These are phyloP conservation scores for Peribolospora kevripleyi DNA, from an alignment of 768 basidiomycete species.

Conservation along the genomic window DNA sequence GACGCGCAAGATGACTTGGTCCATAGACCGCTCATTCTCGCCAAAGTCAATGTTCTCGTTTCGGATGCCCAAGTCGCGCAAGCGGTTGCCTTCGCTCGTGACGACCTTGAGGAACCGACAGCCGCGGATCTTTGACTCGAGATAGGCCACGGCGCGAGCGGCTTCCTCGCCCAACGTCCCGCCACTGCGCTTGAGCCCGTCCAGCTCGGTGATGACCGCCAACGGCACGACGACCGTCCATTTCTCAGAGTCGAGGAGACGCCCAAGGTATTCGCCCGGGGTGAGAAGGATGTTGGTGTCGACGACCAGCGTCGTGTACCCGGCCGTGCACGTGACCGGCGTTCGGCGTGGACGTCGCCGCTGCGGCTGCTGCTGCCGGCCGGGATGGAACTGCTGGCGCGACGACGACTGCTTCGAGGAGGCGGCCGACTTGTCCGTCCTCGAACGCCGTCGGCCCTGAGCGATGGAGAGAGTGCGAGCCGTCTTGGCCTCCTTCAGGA, in stretches of 20 bases:
- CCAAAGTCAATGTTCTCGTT: slow-evolving; percentile 57
- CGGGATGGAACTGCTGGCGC: slow-evolving; percentile 19
- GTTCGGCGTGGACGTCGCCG: slow-evolving; percentile 22
- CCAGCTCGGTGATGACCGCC: slow-evolving; percentile 82
- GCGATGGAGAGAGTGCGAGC: slow-evolving; percentile 3
- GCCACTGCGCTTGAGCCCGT: slow-evolving; percentile 48
- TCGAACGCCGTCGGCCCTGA: too few species aligned
- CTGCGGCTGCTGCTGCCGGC: slow-evolving; percentile 17
- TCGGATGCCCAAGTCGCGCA: slow-evolving; percentile 53
- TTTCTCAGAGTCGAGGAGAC: slow-evolving; percentile 47
- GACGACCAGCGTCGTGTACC: slow-evolving; percentile 71
- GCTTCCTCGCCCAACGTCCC: slow-evolving; percentile 50
- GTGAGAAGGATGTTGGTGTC: slow-evolving; percentile 89
- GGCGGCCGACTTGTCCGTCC: slow-evolving; percentile 22
- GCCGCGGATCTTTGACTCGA: slow-evolving; percentile 50
- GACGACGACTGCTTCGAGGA: slow-evolving; percentile 44
- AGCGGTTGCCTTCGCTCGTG: slow-evolving; percentile 83
- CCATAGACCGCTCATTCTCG: slow-evolving; percentile 52
- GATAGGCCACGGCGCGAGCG: slow-evolving; percentile 42
- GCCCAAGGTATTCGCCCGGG: slow-evolving; percentile 43
- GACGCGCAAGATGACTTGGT: slow-evolving; percentile 77
- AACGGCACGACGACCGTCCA: slow-evolving; percentile 85
- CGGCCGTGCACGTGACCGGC: slow-evolving; percentile 31
- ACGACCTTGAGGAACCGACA: slow-evolving; percentile 66
- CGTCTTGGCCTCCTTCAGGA: slow-evolving; percentile 56